phyloP scores from a whole-genome alignment of 1,284 basidiomycete species.

The Albatrellus sp. region DNA sequence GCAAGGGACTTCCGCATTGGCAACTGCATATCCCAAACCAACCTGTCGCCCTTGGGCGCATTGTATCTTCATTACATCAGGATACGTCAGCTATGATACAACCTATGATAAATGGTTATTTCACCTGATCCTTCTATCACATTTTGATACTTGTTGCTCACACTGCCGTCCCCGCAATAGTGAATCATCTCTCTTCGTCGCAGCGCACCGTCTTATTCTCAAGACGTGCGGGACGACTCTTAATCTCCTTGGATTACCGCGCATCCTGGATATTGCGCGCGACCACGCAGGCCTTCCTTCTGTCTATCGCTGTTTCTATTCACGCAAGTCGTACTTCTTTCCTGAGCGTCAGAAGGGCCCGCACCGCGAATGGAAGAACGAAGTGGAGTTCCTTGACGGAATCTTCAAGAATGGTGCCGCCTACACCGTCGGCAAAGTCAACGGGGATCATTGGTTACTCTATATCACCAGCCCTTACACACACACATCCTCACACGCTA shows the following conservation, averaged over 20 bases:
- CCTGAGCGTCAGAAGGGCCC: conserved; percentile 92
- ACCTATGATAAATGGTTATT: not conserved
- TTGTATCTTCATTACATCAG: too few relatives aligned
- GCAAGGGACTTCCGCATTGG: too few relatives aligned
- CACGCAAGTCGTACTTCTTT: conserved; percentile 98
- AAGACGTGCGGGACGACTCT: conserved; percentile 99
- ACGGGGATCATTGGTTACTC: conserved; percentile 97
- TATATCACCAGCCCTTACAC: conserved; percentile 67
- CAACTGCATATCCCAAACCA: too few relatives aligned
- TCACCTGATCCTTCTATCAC: not conserved
- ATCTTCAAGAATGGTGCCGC: conserved; percentile 84
- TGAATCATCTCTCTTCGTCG: conserved; percentile 96
- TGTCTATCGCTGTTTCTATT: conserved; percentile 92
- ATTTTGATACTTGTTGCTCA: conserved; percentile 6
- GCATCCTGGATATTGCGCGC: conserved; percentile 84
- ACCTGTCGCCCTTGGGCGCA: too few relatives aligned
- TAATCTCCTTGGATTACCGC: conserved; percentile 87
- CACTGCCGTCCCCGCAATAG: conserved; percentile 29
- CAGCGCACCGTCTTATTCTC: conserved; percentile 91
- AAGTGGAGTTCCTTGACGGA: conserved; percentile 85
- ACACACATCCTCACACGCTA: conserved; percentile 16
- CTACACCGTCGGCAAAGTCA: conserved; percentile 96
- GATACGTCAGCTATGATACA: not conserved
- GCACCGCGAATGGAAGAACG: conserved; percentile 90
- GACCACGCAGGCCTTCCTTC: conserved; percentile 63